Evolutionary conservation across 2,329 filamentous ascomycete species (phyloP), one percentile per base, ranked within the genome.

Genomic region (Cladosporium sp.): DNA sequence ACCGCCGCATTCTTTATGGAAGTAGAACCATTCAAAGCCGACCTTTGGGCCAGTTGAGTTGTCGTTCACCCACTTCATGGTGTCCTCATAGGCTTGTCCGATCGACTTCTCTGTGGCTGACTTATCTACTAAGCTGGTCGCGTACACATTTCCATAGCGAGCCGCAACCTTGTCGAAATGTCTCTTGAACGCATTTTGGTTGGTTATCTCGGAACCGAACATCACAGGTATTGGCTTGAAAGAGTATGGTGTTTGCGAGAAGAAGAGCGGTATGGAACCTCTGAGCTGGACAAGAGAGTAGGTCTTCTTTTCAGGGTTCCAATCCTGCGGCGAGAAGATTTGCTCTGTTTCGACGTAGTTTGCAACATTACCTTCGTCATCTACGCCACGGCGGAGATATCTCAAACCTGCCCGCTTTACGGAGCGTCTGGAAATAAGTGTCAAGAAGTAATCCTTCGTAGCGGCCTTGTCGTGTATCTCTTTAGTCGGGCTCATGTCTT

Each of bases 301-400:
- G 2, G 85, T 77, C 59, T 82, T 88, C 10, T 72, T 68, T 10
- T 77, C 71, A 0, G 77, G 66, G 14, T 83, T 77, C 83, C 87
- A 91, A 1, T 77, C 76, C 2, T 83, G 75, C 0, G 81, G 79
- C 0, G 89, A 93, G 2, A 98, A 76, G 9, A 98, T 86, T 69
- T 98, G 93, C 66, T 98, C 93, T 0, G 92, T 95, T 72, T 98
- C 93, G 16, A 97, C 92, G 28, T 79, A 84, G 64, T 98, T 98
- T 14, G 93, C 93, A 4, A 87, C 84, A 61, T 87, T 84, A 0
- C 93, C 93, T 54, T 91, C 83, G 54, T 97, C 90, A 61, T 98
- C 90, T 18, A 95, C 82, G 6, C 93, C 93, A 22, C 93, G 84
- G 9, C 93, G 85, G 3, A 96, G 77, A 70, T 98, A 98, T 50